Percentiles rank a stretch among this genome's conserved stretches.
These are phyloP conservation scores for Ailanthus altissimus DNA, from an alignment of 345 rosid species.

Conservation along the genomic window DNA sequence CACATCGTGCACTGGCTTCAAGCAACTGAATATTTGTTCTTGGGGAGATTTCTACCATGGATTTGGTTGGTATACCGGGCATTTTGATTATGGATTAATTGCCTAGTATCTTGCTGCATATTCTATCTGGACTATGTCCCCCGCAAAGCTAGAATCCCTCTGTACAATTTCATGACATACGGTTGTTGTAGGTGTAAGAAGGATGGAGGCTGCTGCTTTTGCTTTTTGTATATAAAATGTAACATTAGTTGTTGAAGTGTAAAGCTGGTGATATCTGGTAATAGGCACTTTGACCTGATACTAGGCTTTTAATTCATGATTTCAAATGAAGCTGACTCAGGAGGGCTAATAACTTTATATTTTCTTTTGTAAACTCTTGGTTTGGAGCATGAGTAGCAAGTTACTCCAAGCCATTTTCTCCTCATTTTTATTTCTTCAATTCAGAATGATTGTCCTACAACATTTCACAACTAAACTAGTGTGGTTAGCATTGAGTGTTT, in stretches of 20 bases:
- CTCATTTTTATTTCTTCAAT: neutral
- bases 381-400: slow-evolving; percentile 15
- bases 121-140: slow-evolving; percentile 6
- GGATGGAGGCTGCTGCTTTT: slow-evolving; percentile 17
- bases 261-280: slow-evolving; percentile 29
- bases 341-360: slow-evolving; percentile 25
- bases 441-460: neutral
- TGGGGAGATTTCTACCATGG: slow-evolving; percentile 2
- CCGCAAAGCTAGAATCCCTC: slow-evolving; percentile 6
- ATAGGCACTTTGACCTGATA: slow-evolving; percentile 22
- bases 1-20: slow-evolving; percentile 34
- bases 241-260: slow-evolving; percentile 35
- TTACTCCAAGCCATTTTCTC: slow-evolving; percentile 13
- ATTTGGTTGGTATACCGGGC: slow-evolving; percentile 4
- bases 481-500: neutral
- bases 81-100: slow-evolving; percentile 15
- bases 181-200: slow-evolving; percentile 22
- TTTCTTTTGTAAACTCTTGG: slow-evolving; percentile 4
- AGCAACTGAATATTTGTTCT: slow-evolving; percentile 22
- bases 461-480: neutral
- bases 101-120: slow-evolving; percentile 5
- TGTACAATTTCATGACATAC: slow-evolving; percentile 22
- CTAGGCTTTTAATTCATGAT: slow-evolving; percentile 8
- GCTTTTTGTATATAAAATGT: slow-evolving; percentile 31
- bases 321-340: slow-evolving; percentile 19